A percentile compares a stretch with the other conserved stretches of the same genome.
These are phyloP conservation scores for Auricularia sp. DNA, from an alignment of 768 basidiomycete genomes.

Conservation along the genomic window DNA sequence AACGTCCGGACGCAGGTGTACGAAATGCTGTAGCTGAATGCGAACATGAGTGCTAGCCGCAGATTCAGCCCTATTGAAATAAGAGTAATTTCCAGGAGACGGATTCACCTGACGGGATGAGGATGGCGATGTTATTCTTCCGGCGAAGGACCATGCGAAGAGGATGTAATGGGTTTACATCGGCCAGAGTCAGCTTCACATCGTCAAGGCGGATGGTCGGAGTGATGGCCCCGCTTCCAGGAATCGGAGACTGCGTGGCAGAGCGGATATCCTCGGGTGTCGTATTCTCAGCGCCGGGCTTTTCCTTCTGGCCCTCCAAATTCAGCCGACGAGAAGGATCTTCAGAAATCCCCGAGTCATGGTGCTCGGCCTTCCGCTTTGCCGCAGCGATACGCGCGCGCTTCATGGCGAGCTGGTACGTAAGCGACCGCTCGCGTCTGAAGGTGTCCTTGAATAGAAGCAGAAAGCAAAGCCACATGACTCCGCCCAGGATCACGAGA, in stretches of 20 bases:
- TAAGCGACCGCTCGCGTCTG: slow-evolving; percentile 67
- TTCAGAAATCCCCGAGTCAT: slow-evolving; percentile 12
- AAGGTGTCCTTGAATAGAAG: slow-evolving; percentile 75
- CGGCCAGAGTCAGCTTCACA: slow-evolving; percentile 48
- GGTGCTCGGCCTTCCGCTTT: slow-evolving; percentile 7
- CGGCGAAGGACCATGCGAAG: slow-evolving; percentile 46
- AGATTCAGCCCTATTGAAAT: not conserved
- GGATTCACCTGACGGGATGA: slow-evolving; percentile 51
- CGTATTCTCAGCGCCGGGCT: not conserved
- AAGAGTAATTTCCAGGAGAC: not conserved
- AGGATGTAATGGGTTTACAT: slow-evolving; percentile 67
- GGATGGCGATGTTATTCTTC: slow-evolving; percentile 56
- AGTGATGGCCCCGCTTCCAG: not conserved
- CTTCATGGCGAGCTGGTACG: slow-evolving; percentile 60
- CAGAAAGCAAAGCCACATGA: slow-evolving; percentile 45
- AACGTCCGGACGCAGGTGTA: slow-evolving; percentile 72
- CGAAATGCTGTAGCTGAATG: slow-evolving; percentile 55
- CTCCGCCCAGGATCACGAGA: slow-evolving; percentile 49
- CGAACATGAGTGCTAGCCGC: slow-evolving; percentile 52
- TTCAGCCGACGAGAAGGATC: slow-evolving; percentile 13
- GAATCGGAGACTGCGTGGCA: slow-evolving; percentile 9
- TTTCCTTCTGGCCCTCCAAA: not conserved
- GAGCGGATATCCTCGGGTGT: not conserved
- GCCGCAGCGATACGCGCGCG: slow-evolving; percentile 16
- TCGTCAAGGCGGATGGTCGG: slow-evolving; percentile 11